Evolutionary conservation across 345 rosid genomes (phyloP), one percentile per base, ranked within the genome.

Genomic region (Eutrema japonicum): DNA sequence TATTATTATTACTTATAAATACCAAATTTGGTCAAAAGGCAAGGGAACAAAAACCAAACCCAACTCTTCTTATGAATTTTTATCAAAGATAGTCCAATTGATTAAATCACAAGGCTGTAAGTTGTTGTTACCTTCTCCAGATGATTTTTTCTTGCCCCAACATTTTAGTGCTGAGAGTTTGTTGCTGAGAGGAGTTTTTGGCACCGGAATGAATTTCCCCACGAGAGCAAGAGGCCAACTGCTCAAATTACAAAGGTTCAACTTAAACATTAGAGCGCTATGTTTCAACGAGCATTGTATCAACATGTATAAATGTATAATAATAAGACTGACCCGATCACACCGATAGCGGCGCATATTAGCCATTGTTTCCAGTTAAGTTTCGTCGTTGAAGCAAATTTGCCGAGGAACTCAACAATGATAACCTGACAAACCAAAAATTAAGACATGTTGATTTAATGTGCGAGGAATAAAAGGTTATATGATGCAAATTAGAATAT

Each of bases 181-280:
- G 27, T 3, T 51, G 70, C 77, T 71, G 6, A 87, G 13, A 1
- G 95, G 91, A 60, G 92, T 85, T 64, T 30, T 54, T 0, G 97
- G 83, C 14, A 95, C 93, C 16, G 92, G 99, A 45, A 95, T 77
- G 35, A 86, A 83, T 64, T 95, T 92, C 58, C 89, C 99, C 2
- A 84, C 61, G 12, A 84, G 52, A 7, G 96, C 99, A 5, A 95
- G 91, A 5, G 99, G 99, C 99, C 99, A 95, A 70, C 99, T 95
- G 84, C 1, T 77, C 54, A 66, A 66, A 27, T 63, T 47, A 46
- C 66, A 61, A 30, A 68, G 4, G 9, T 10, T 52, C 2, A 6
- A 41, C 1, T 30, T 7, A 5, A 56, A 48, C 16, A 49, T 64
- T 57, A 56, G 2, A 22, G 26, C 26, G 59, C 10, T 33, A 10